phyloP scores from a whole-genome alignment of 306 rosid species.

The Vigna reflexopilosa region DNA sequence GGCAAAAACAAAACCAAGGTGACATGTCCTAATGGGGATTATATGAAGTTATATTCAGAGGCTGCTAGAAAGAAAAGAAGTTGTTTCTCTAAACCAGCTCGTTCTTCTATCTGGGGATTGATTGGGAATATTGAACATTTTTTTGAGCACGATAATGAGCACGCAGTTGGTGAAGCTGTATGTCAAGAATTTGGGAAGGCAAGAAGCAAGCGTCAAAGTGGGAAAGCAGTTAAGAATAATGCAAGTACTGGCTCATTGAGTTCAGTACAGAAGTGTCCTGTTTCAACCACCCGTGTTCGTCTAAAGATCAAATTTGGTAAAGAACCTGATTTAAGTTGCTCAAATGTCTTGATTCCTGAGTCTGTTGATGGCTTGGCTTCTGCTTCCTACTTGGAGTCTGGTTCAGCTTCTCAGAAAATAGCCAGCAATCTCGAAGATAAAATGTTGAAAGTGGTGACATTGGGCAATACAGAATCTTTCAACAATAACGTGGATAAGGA shows the following conservation, averaged over 20 bases:
- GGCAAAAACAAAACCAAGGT: slow-evolving; percentile 57
- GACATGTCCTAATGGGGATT: slow-evolving; percentile 45
- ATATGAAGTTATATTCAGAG: slow-evolving; percentile 49
- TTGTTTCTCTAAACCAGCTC: slow-evolving; percentile 71
- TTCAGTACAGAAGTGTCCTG: slow-evolving; percentile 52
- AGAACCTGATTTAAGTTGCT: slow-evolving; percentile 55
- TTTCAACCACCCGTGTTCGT: slow-evolving; percentile 65
- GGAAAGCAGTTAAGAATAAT: slow-evolving; percentile 56
- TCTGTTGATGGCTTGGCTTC: slow-evolving; percentile 52
- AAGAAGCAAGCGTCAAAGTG: slow-evolving; percentile 55
- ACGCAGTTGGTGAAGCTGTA: slow-evolving; percentile 53
- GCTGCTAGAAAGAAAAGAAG: slow-evolving; percentile 83
- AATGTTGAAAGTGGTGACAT: slow-evolving; percentile 44
- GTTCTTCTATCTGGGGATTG: slow-evolving; percentile 87
- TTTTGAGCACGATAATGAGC: slow-evolving; percentile 62
- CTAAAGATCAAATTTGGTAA: slow-evolving; percentile 88
- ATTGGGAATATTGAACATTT: slow-evolving; percentile 63
- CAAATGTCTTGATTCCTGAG: slow-evolving; percentile 61
- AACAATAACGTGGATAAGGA: slow-evolving; percentile 51
- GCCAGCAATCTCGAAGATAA: slow-evolving; percentile 49
- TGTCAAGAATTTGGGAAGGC: slow-evolving; percentile 58
- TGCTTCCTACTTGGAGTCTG: slow-evolving; percentile 48
- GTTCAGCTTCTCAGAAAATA: slow-evolving; percentile 51
- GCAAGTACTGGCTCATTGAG: slow-evolving; percentile 54
- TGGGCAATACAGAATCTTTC: slow-evolving; percentile 48